Evolutionary conservation across 331 rosid genomes (phyloP), one percentile per base, ranked within the genome.

Genomic region (Acacia concinna): DNA sequence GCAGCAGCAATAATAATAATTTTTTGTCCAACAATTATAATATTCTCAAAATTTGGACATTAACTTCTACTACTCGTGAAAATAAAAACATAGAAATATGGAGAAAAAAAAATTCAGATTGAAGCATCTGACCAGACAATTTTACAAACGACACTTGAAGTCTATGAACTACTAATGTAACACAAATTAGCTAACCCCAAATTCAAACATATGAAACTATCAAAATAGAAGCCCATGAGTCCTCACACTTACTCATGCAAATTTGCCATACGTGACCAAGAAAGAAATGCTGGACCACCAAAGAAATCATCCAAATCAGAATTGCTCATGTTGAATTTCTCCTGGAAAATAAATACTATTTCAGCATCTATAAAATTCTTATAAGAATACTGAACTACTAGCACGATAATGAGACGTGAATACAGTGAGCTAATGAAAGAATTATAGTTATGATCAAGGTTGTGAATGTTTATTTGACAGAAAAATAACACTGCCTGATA

Each of bases 201-300:
- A 38, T 17, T 79, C 47, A 67, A 68, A 27, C 62, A 51, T 51
- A 35, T 68, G 70, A 32, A 60, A 38, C 63, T 43, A 41, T 80
- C 70, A 78, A 77, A 73, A 51, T 68, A 83, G 63, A 77, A 65
- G 47, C 66, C 71, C 25, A 23, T 54, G 65, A 83, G 68, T 64
- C 68, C 23, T 8, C 74, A 18, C 20, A 78, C 93, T 92, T 72
- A 92, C 97, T 93, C 88, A 23, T 92, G 97, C 82, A 92, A 83
- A 86, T 92, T 92, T 77, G 91, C 97, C 97, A 92, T 90, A 18
- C 94, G 91, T 59, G 93, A 92, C 91, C 97, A 92, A 5, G 97
- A 90, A 78, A 92, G 97, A 83, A 92, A 92, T 21, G 93, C 97
- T 2, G 97, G 97, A 65, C 97, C 97, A 69, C 97, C 94, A 52